Conservation (phyloP, 2,329 filamentous ascomycete species). For the Ophiostoma sp. region DNA sequence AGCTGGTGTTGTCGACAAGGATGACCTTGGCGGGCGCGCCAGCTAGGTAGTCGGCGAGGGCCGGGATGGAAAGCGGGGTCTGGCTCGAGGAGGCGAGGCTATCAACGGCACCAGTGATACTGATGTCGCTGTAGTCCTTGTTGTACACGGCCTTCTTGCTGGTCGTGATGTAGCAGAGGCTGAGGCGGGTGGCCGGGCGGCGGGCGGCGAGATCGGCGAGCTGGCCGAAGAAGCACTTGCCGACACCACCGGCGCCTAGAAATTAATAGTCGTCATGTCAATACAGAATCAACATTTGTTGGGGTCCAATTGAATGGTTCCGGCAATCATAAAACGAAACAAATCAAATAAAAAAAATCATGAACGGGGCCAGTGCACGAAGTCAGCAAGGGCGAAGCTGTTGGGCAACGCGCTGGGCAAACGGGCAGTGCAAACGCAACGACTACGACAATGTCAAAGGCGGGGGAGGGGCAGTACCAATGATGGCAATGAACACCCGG, state of each 20-base stretch:
- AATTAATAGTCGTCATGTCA: neutral
- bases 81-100: slow-evolving; percentile 64
- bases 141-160: slow-evolving; percentile 81
- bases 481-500: slow-evolving; percentile 55
- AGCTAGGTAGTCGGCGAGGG: slow-evolving; percentile 76
- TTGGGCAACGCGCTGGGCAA: neutral
- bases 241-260: slow-evolving; percentile 85
- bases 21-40: slow-evolving; percentile 76
- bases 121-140: slow-evolving; percentile 67
- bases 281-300: neutral
- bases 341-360: neutral
- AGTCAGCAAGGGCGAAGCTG: neutral
- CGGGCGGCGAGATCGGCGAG: slow-evolving; percentile 67
- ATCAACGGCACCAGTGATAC: slow-evolving; percentile 45
- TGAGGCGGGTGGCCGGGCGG: slow-evolving; percentile 68
- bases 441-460: neutral
- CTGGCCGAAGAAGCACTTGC: slow-evolving; percentile 85
- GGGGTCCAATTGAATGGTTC: neutral
- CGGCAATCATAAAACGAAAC: neutral
- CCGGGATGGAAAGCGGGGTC: slow-evolving; percentile 64
- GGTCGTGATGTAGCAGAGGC: slow-evolving; percentile 80
- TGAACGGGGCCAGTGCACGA: neutral
- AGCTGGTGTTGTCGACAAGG: slow-evolving; percentile 94
- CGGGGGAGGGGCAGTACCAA: slow-evolving; percentile 41
- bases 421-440: neutral